Conservation (phyloP, 345 rosid genomes). For the Corchorus olitorius region DNA sequence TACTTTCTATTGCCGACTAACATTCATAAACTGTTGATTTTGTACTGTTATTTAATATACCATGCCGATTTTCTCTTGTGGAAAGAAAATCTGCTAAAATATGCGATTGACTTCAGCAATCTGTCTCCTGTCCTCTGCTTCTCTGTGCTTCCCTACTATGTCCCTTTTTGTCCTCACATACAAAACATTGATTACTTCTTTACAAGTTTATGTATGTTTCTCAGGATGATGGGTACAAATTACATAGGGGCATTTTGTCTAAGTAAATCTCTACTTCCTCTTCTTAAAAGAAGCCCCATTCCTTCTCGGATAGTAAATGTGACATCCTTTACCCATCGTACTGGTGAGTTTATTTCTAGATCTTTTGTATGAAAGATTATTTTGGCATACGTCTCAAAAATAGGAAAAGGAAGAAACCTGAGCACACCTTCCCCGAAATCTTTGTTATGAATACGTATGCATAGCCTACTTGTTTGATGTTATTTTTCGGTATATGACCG, state of each 20-base stretch:
- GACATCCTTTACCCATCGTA: constrained; percentile 87
- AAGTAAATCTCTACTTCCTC: constrained; percentile 73
- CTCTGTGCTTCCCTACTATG: neutral
- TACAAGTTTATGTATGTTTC: constrained; percentile 4
- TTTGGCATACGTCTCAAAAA: neutral
- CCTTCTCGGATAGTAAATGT: constrained; percentile 91
- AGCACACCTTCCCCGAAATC: neutral
- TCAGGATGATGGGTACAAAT: constrained; percentile 91
- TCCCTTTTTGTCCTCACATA: neutral
- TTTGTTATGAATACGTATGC: neutral
- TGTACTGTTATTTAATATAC: neutral
- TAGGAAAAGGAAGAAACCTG: neutral
- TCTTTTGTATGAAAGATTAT: constrained; percentile 1
- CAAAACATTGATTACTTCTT: neutral
- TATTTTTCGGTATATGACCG: neutral
- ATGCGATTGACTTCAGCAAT: neutral
- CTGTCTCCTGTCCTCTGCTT: neutral
- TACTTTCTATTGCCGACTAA: neutral
- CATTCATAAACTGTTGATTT: neutral
- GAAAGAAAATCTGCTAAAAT: neutral
- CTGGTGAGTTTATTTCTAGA: constrained; percentile 41
- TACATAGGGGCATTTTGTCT: constrained; percentile 75
- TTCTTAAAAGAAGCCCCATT: constrained; percentile 70
- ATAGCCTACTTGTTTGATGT: neutral
- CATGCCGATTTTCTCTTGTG: neutral